Base-by-base conservation (phyloP, 2,329 filamentous ascomycete genomes). In the Epichloe aotearoae region DNA sequence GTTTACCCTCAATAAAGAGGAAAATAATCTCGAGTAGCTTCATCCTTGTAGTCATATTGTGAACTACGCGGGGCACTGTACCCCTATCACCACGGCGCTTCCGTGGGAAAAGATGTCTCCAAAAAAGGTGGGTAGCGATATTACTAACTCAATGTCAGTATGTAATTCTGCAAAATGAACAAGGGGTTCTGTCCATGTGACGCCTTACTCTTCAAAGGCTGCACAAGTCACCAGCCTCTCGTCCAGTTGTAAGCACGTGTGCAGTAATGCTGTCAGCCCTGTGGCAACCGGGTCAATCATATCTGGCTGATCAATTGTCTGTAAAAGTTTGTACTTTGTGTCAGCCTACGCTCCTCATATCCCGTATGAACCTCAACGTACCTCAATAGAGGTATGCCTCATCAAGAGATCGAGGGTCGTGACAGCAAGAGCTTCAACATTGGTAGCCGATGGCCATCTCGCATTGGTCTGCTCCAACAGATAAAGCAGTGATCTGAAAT, bases 71-170 rank as follows among this genome's bases (percentile, higher is more conserved):
- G 19, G 62, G 71, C 52, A 65, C 68, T 46, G 53, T 64, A 30
- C 58, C 39, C 15, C 37, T 47, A 14, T 50, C 50, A 5, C 51
- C 20, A 6, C 42, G 43, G 7, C 50, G 42, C 41, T 51, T 56
- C 12, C 33, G 39, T 20, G 85, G 84, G 56, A 88, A 88, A 1
- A 89, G 68, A 58, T 84, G 82, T 50, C 70, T 76, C 60, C 73
- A 77, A 88, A 79, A 79, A 1, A 89, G 62, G 3, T 67, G 61
- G 63, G 63, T 42, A 26, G 62, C 61, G 42, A 66, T 52, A 20
- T 64, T 50, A 10, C 62, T 66, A 30, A 36, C 26, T 23, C 39
- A 19, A 36, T 43, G 46, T 57, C 36, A 59, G 54, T 7, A 50
- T 23, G 14, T 10, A 36, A 23, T 12, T 49, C 1, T 6, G 26